Base-by-base conservation (phyloP, 768 basidiomycete genomes). In the Phlegmacium glaucopus region DNA sequence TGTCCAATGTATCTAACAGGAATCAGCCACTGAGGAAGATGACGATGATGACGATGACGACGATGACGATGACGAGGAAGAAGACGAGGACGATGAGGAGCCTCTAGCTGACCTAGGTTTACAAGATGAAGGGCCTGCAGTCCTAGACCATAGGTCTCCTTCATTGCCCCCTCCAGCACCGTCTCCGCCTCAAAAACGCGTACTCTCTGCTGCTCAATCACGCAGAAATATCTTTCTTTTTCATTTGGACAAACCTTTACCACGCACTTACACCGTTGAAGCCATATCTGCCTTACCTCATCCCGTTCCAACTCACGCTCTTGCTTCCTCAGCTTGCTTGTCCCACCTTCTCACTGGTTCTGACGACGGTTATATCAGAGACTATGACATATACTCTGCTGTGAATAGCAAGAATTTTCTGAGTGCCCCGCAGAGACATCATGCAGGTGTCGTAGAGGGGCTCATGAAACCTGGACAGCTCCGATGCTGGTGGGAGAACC, bases 401-500 rank as follows among this genome's bases (percentile, higher is more conserved):
- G 85, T 92, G 34, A 97, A 97, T 62, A 84, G 93, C 47, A 89
- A 90, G 61, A 80, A 80, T 29, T 85, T 90, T 57, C 75, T 96
- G 53, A 93, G 87, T 17, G 88, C 91, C 13, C 91, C 90, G 38
- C 93, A 94, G 62, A 74, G 91, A 47, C 85, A 88, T 50, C 89
- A 94, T 53, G 90, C 90, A 39, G 88, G 89, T 45, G 83, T 96
- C 18, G 92, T 94, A 9, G 94, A 95, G 64, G 90, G 91, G 6
- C 84, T 87, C 42, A 88, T 91, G 77, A 94, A 94, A 62, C 81
- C 90, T 9, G 93, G 89, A 0, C 89, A 93, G 48, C 72, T 89
- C 25, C 78, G 85, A 32, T 90, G 73, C 45, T 97, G 94, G 92
- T 97, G 91, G 92, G 90, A 88, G 67, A 94, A 93, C 61, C 79